Evolutionary conservation across 805 yeast species (phyloP).

Genomic region (Hanseniaspora nectarophila): DNA sequence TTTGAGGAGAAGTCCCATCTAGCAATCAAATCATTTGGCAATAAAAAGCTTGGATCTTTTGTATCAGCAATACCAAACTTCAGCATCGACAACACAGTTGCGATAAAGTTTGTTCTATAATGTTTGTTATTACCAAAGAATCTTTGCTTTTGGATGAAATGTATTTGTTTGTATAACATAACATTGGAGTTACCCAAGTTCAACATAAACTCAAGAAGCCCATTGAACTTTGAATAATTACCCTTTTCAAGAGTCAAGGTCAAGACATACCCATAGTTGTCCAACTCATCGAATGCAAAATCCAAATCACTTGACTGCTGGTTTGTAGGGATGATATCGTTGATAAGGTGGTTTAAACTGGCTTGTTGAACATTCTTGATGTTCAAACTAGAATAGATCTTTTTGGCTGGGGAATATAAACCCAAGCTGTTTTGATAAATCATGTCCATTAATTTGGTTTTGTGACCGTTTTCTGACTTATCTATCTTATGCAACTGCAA

Average conservation of each 20-base stretch:
- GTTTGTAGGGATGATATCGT: constrained; percentile 37
- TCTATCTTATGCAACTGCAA: too few species aligned
- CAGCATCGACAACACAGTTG: constrained; percentile 22
- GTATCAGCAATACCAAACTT: constrained; percentile 30
- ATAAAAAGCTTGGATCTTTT: constrained; percentile 21
- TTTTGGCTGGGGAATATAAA: constrained; percentile 37
- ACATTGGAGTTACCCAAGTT: constrained; percentile 42
- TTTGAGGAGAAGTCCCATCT: constrained; percentile 5
- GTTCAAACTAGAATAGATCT: constrained; percentile 41
- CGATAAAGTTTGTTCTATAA: constrained; percentile 18
- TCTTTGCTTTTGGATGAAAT: constrained; percentile 23
- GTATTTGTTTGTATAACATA: constrained; percentile 27
- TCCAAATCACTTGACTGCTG: constrained; percentile 34
- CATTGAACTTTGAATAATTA: constrained; percentile 54
- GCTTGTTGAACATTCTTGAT: constrained; percentile 71
- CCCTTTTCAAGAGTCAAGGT: constrained; percentile 44
- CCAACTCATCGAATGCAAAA: constrained; percentile 33
- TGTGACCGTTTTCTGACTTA: constrained; percentile 36
- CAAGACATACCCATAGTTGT: constrained; percentile 40
- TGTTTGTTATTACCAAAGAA: constrained; percentile 24
- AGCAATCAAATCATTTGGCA: constrained; percentile 16
- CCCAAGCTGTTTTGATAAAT: constrained; percentile 51
- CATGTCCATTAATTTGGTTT: constrained; percentile 58
- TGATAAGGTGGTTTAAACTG: constrained; percentile 44
- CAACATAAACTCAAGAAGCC: constrained; percentile 45